Percentiles rank a stretch among this genome's conserved stretches.
Evolutionary conservation across 192 early-diverging fungal genomes (phyloP).

Genomic region (Spizellomyces sp.): DNA sequence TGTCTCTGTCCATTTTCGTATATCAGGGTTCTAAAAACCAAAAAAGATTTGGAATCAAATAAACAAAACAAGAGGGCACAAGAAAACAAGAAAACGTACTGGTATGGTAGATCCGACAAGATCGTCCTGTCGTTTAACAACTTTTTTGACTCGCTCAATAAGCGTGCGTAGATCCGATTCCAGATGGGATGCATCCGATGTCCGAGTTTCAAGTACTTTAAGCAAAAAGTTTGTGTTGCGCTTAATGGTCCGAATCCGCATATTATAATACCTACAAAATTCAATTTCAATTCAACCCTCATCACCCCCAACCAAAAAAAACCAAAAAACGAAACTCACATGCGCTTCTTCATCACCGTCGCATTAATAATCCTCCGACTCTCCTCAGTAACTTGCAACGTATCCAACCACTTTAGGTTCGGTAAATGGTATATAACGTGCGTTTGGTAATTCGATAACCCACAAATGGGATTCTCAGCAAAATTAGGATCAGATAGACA

Average conservation of each 20-base stretch:
- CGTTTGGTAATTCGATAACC: constrained; percentile 63
- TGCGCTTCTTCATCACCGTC: constrained; percentile 63
- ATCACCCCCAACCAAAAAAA: constrained; percentile 10
- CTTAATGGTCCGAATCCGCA: constrained; percentile 61
- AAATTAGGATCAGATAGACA: constrained; percentile 57
- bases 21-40: no score
- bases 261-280: constrained; percentile 68
- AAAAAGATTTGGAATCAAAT: no score
- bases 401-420: constrained; percentile 49
- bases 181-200: constrained; percentile 22
- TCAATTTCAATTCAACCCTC: background rate
- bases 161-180: constrained; percentile 37
- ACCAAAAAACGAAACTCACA: constrained; percentile 47
- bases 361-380: constrained; percentile 55
- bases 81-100: no score
- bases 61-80: background rate
- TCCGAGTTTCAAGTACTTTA: constrained; percentile 38
- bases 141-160: constrained; percentile 23
- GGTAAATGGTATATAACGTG: constrained; percentile 63
- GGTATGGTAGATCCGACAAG: constrained; percentile 1
- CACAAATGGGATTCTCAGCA: constrained; percentile 60
- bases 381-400: constrained; percentile 61
- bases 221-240: constrained; percentile 59
- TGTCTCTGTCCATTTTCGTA: no score
- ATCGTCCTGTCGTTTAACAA: constrained; percentile 45